Conservation (phyloP, 2,329 filamentous ascomycete genomes). For the Trichoderma hamatum region DNA sequence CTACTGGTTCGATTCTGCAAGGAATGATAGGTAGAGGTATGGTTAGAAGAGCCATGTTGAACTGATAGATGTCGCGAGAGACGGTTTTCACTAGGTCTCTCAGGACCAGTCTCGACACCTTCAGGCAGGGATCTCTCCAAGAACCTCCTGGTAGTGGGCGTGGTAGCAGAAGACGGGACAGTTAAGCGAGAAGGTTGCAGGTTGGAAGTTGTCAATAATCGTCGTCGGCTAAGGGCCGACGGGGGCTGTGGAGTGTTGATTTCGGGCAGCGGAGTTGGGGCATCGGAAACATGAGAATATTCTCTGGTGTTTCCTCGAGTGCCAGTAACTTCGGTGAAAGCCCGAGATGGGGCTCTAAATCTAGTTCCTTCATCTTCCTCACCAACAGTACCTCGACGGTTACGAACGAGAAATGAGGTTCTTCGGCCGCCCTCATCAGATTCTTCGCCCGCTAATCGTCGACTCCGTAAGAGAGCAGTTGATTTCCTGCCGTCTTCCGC, state of each 20-base stretch:
- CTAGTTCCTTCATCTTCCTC: conserved; percentile 54
- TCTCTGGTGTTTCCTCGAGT: conserved; percentile 40
- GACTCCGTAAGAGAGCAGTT: conserved; percentile 49
- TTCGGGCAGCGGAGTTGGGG: conserved; percentile 41
- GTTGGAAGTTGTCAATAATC: conserved; percentile 52
- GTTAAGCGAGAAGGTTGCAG: conserved; percentile 51
- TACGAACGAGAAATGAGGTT: conserved; percentile 50
- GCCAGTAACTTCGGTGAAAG: conserved; percentile 57
- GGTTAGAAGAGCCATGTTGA: conserved; percentile 37
- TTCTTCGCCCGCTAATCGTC: conserved; percentile 49
- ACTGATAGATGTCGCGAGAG: conserved; percentile 48
- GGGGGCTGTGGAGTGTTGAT: conserved; percentile 44
- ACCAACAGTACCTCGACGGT: conserved; percentile 50
- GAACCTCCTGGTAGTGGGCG: conserved; percentile 50
- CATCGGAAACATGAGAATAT: conserved; percentile 34
- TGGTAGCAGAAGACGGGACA: conserved; percentile 42
- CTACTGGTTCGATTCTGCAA: conserved; percentile 51
- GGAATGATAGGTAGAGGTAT: conserved; percentile 32
- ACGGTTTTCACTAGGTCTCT: conserved; percentile 35
- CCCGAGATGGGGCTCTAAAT: conserved; percentile 61
- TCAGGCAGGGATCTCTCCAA: conserved; percentile 51
- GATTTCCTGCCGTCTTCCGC: conserved; percentile 55
- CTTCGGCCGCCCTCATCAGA: conserved; percentile 50
- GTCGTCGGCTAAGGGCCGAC: conserved; percentile 56
- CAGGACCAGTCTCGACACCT: conserved; percentile 46